A percentile compares a stretch with the other conserved stretches of the same genome.
Conservation (phyloP, 2,329 filamentous ascomycete species). For the Diaporthe citrichinensis region DNA sequence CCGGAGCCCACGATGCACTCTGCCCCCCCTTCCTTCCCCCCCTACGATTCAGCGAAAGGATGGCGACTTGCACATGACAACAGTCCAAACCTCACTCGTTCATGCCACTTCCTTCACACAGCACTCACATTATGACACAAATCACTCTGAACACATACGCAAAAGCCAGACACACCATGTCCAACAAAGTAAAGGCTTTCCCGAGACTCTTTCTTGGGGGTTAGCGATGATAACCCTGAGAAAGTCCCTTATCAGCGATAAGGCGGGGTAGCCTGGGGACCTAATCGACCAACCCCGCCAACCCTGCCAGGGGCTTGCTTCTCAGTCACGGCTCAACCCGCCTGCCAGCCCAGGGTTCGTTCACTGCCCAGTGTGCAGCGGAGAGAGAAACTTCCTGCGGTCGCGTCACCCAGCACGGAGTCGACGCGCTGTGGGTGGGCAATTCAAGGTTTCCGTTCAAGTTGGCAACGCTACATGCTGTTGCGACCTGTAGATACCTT, state of each 20-base stretch:
- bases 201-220: neutral
- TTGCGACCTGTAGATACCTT: slow-evolving; percentile 15
- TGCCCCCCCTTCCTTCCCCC: neutral
- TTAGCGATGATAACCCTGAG: neutral
- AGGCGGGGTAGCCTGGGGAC: neutral
- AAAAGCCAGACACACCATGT: neutral
- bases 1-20: slow-evolving; percentile 20
- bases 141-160: no score
- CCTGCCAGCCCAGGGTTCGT: neutral
- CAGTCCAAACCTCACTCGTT: neutral
- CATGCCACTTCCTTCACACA: neutral
- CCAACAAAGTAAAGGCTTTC: no score
- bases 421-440: neutral
- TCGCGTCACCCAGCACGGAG: slow-evolving; percentile 4
- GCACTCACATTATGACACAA: neutral
- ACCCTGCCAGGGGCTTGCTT: neutral
- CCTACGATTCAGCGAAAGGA: neutral
- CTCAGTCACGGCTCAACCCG: slow-evolving; percentile 19
- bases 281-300: neutral
- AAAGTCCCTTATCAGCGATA: slow-evolving; percentile 6
- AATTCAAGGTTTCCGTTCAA: neutral
- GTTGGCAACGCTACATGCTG: neutral
- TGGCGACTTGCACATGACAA: neutral
- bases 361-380: neutral
- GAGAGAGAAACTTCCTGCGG: slow-evolving; percentile 7